Percentiles rank a stretch among this genome's conserved stretches.
Evolutionary conservation across 306 rosid genomes (phyloP).

Genomic region (Hippophae rhamnoides): DNA sequence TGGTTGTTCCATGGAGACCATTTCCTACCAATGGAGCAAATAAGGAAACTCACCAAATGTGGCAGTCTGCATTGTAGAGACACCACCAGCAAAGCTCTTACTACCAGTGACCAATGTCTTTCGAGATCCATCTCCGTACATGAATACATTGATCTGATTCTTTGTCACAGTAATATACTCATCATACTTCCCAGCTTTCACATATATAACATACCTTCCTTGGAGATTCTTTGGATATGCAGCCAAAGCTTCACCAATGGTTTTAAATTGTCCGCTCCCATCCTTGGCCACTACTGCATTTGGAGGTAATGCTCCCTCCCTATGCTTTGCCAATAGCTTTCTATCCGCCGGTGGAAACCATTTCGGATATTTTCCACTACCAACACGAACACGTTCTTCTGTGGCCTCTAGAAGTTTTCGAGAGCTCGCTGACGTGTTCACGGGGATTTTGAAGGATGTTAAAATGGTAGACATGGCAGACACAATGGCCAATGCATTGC

Average conservation of each 20-base stretch:
- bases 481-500: constrained; percentile 23
- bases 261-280: constrained; percentile 22
- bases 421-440: constrained; percentile 3
- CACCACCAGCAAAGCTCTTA: constrained; percentile 16
- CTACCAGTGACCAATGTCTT: constrained; percentile 16
- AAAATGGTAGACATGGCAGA: constrained; percentile 8
- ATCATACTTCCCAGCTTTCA: constrained; percentile 18
- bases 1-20: too few relatives aligned
- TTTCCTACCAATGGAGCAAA: not conserved
- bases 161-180: constrained; percentile 14
- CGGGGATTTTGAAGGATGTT: constrained; percentile 3
- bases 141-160: constrained; percentile 18
- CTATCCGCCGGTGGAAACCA: constrained; percentile 15
- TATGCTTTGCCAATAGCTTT: constrained; percentile 1
- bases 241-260: constrained; percentile 16
- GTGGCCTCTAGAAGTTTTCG: constrained; percentile 1
- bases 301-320: not conserved
- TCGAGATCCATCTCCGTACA: constrained; percentile 23
- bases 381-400: not conserved
- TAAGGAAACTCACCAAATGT: constrained; percentile 14
- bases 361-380: constrained; percentile 2
- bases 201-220: constrained; percentile 20
- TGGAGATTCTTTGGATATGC: constrained; percentile 10
- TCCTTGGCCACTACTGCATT: constrained; percentile 22
- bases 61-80: constrained; percentile 20